Evolutionary conservation across 2,329 filamentous ascomycete species (phyloP).

Genomic region (Aspergillus niger): DNA sequence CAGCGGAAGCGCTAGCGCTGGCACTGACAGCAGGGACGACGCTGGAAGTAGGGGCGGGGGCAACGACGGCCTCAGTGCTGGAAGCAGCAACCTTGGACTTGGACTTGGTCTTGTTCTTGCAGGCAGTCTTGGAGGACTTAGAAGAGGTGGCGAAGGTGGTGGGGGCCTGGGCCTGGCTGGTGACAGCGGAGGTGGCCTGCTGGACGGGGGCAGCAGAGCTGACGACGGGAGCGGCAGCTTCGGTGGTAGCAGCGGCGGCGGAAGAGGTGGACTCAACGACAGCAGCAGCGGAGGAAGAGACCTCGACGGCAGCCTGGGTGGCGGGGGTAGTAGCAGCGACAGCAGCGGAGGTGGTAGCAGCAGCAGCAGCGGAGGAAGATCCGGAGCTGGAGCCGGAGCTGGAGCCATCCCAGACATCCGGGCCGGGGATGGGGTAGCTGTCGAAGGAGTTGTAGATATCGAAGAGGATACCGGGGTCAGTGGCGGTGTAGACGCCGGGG

Average conservation of each 20-base stretch:
- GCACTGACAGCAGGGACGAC: background rate
- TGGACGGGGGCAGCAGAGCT: too few species aligned
- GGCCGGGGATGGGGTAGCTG: constrained; percentile 26
- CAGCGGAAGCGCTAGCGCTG: background rate
- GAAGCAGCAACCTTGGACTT: background rate
- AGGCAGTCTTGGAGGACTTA: background rate
- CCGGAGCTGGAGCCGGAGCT: constrained; percentile 17
- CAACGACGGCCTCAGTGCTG: background rate
- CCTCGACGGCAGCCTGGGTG: background rate
- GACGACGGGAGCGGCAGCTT: constrained; percentile 2
- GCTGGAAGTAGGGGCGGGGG: constrained; percentile 1
- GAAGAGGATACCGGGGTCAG: constrained; percentile 22
- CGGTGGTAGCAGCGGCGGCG: background rate
- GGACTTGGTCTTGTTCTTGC: constrained; percentile 1
- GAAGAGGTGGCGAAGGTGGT: constrained; percentile 3
- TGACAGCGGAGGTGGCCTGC: constrained; percentile 5
- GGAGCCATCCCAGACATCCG: constrained; percentile 25
- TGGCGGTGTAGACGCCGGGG: constrained; percentile 23
- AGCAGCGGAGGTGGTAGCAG: constrained; percentile 11
- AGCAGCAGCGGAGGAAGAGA: background rate
- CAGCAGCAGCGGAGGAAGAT: background rate
- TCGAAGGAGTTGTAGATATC: constrained; percentile 22
- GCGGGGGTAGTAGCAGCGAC: background rate
- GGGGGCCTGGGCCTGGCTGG: constrained; percentile 4
- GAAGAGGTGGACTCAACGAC: background rate